Percentiles rank a stretch among this genome's conserved stretches.
These are phyloP conservation scores for Nigrograna mackinnonii DNA, from an alignment of 2,329 filamentous ascomycete genomes.

Conservation along the genomic window DNA sequence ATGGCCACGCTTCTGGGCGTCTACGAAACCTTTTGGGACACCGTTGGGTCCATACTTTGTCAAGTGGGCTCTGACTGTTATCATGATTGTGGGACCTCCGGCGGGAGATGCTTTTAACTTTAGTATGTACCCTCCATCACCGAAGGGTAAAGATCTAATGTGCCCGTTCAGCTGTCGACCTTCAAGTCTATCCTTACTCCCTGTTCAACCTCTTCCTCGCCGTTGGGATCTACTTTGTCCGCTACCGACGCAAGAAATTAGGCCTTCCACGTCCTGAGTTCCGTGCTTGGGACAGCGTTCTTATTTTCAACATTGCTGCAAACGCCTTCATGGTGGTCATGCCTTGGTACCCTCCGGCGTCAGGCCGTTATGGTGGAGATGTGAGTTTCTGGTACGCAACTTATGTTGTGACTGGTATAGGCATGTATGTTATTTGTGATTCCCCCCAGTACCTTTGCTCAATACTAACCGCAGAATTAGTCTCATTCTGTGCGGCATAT, in stretches of 20 bases:
- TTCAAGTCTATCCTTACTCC: constrained; percentile 61
- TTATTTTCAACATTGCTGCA: constrained; percentile 63
- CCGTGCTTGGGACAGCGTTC: constrained; percentile 59
- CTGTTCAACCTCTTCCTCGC: constrained; percentile 63
- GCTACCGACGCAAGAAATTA: constrained; percentile 56
- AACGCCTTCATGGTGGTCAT: constrained; percentile 67
- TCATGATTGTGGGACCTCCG: constrained; percentile 64
- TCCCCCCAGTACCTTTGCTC: background rate
- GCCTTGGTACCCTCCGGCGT: constrained; percentile 70
- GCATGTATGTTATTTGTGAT: constrained; percentile 64
- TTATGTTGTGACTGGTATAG: constrained; percentile 66
- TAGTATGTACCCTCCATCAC: constrained; percentile 34
- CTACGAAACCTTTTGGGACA: constrained; percentile 64
- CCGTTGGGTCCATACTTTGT: constrained; percentile 62
- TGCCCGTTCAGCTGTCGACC: constrained; percentile 52
- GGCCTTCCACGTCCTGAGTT: constrained; percentile 57
- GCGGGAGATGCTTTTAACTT: constrained; percentile 68
- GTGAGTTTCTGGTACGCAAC: constrained; percentile 76
- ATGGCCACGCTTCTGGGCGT: constrained; percentile 64
- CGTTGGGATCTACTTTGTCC: constrained; percentile 61
- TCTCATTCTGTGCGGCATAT: constrained; percentile 57
- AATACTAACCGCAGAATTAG: constrained; percentile 33
- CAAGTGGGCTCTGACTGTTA: constrained; percentile 60
- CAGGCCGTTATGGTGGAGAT: constrained; percentile 62
- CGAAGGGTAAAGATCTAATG: background rate